Evolutionary conservation across 2,329 filamentous ascomycete species (phyloP).

Genomic region (Tympanopsis confertula): DNA sequence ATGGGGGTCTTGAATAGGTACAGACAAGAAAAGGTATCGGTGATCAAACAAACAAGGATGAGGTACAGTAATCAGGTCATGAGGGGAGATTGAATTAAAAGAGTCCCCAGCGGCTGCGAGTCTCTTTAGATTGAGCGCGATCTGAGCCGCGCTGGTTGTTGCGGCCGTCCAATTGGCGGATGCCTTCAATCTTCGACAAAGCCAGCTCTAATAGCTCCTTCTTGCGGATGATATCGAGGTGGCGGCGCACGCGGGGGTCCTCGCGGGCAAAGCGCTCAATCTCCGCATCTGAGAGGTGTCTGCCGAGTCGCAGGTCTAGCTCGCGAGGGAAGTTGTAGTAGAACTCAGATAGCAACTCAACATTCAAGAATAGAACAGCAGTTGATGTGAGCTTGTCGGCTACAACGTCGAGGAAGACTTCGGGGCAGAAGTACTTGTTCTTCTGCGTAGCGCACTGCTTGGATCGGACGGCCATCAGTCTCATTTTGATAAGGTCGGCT

Average conservation of each 20-base stretch:
- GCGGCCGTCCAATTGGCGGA: conserved; percentile 71
- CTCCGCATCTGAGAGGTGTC: conserved; percentile 66
- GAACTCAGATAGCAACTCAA: conserved; percentile 91
- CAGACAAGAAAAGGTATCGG: too few species aligned
- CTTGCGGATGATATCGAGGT: conserved; percentile 80
- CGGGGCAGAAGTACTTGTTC: conserved; percentile 94
- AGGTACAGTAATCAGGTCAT: too few species aligned
- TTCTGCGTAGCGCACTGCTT: conserved; percentile 73
- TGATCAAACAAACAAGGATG: too few species aligned
- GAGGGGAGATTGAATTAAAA: too few species aligned
- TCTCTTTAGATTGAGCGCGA: too few species aligned
- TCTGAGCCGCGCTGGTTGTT: conserved; percentile 38
- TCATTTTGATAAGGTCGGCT: conserved; percentile 80
- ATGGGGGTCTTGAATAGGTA: too few species aligned
- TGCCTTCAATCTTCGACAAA: conserved; percentile 85
- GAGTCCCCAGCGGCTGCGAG: too few species aligned
- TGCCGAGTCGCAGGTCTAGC: conserved; percentile 74
- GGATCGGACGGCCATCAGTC: conserved; percentile 75
- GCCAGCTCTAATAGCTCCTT: conserved; percentile 91
- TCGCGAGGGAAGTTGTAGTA: conserved; percentile 96
- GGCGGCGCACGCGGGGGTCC: conserved; percentile 77
- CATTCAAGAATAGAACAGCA: conserved; percentile 91
- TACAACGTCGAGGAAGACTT: conserved; percentile 94
- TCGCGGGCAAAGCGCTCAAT: conserved; percentile 86
- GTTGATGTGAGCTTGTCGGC: conserved; percentile 90